Percentiles rank a stretch among this genome's conserved stretches.
Conservation (phyloP, 441 rosid species). For the Adansonia madagascariensis region DNA sequence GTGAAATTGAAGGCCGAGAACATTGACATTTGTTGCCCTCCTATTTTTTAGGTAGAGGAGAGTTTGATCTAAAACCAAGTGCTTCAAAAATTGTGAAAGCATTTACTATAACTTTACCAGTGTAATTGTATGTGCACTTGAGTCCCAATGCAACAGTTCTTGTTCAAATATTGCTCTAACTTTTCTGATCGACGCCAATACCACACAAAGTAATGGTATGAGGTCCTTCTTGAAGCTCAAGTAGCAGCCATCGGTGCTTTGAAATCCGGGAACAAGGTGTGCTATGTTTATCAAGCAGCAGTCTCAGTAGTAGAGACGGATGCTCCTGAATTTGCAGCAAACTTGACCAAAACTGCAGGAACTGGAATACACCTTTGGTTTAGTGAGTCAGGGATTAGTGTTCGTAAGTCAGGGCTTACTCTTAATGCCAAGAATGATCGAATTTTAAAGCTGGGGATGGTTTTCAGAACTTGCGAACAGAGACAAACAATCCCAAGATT, state of each 20-base stretch:
- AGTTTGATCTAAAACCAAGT: constrained; percentile 79
- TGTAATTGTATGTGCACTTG: constrained; percentile 72
- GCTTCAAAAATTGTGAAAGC: constrained; percentile 75
- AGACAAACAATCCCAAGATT: constrained; percentile 56
- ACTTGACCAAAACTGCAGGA: constrained; percentile 83
- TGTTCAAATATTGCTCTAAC: constrained; percentile 86
- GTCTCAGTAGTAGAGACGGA: constrained; percentile 62
- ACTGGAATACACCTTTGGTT: constrained; percentile 90
- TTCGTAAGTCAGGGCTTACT: constrained; percentile 37
- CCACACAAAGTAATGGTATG: constrained; percentile 70
- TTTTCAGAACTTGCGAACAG: constrained; percentile 72
- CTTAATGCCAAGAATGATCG: constrained; percentile 81
- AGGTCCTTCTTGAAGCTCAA: constrained; percentile 78
- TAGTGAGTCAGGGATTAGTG: constrained; percentile 57
- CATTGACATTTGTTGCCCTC: constrained; percentile 89
- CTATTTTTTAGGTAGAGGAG: constrained; percentile 88
- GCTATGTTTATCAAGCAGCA: constrained; percentile 66
- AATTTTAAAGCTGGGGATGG: constrained; percentile 60
- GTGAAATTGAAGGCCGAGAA: constrained; percentile 63
- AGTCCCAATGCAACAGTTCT: constrained; percentile 79
- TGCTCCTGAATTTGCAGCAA: constrained; percentile 66
- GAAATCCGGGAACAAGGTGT: constrained; percentile 61
- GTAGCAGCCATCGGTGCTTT: constrained; percentile 70
- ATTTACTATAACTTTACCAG: constrained; percentile 79
- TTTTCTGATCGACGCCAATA: constrained; percentile 72